phyloP scores from a whole-genome alignment of 495 filamentous ascomycete species.

The Aspergillus steynii region DNA sequence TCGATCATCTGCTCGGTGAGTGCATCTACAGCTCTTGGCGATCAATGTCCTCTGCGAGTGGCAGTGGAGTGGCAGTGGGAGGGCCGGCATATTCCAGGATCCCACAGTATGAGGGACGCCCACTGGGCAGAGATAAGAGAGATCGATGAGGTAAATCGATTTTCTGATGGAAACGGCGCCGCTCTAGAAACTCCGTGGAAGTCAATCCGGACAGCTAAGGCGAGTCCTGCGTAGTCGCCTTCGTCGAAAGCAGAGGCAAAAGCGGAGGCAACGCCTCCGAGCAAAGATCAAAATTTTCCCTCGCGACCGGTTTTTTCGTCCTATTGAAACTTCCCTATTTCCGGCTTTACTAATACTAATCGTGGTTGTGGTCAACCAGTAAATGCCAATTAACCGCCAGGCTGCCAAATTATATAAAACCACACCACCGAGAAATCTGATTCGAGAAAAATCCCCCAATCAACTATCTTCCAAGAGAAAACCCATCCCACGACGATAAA shows the following conservation, averaged over 20 bases:
- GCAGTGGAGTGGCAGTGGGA: too few species aligned
- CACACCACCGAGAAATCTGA: too few species aligned
- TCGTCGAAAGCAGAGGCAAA: background rate
- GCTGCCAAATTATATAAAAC: too few species aligned
- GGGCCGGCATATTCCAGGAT: background rate
- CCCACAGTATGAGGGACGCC: too few species aligned
- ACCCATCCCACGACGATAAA: too few species aligned
- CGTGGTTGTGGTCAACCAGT: too few species aligned
- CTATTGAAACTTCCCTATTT: background rate
- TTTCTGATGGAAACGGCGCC: background rate
- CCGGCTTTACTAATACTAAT: background rate
- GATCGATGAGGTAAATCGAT: background rate
- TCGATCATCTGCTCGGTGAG: slow-evolving; percentile 24
- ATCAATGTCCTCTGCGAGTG: background rate
- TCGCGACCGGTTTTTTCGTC: background rate
- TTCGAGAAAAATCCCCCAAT: too few species aligned
- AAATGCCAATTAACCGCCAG: too few species aligned
- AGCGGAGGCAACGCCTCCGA: background rate
- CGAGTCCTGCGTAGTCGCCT: background rate
- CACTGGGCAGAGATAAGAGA: background rate
- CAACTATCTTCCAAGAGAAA: too few species aligned
- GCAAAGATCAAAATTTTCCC: background rate
- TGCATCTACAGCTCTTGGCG: slow-evolving; percentile 21
- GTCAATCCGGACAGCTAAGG: background rate
- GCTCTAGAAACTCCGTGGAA: background rate